Percentiles rank a stretch among this genome's conserved stretches.
These are phyloP conservation scores for Pichia sp. DNA, from an alignment of 1,139 yeast genomes.

Conservation along the genomic window DNA sequence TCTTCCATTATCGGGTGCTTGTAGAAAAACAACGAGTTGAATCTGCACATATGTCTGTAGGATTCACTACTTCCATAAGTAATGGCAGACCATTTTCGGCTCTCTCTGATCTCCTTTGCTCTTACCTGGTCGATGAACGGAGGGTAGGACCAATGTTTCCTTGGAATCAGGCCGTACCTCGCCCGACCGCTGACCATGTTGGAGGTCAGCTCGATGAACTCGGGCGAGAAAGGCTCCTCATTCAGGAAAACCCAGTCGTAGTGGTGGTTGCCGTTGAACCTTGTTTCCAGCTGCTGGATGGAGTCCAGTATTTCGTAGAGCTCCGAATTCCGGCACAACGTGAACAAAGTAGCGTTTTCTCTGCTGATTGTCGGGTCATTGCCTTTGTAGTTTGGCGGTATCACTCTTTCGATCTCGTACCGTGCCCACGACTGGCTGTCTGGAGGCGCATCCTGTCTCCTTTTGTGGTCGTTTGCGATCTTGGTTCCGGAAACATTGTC, in stretches of 20 bases:
- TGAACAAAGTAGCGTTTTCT: constrained; percentile 49
- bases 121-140: constrained; percentile 54
- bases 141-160: constrained; percentile 71
- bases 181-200: constrained; percentile 54
- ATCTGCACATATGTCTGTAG: constrained; percentile 62
- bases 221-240: constrained; percentile 47
- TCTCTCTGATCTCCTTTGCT: constrained; percentile 49
- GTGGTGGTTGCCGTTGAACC: constrained; percentile 48
- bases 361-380: constrained; percentile 5
- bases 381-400: constrained; percentile 1
- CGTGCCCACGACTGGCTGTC: constrained; percentile 16
- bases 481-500: constrained; percentile 23
- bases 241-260: constrained; percentile 62
- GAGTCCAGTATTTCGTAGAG: constrained; percentile 42
- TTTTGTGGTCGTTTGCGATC: constrained; percentile 22
- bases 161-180: constrained; percentile 59
- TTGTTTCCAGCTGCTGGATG: constrained; percentile 46
- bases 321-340: constrained; percentile 53
- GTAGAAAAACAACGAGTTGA: constrained; percentile 52
- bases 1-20: constrained; percentile 35
- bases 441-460: constrained; percentile 24
- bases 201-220: constrained; percentile 42
- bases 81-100: constrained; percentile 40
- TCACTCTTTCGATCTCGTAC: constrained; percentile 17
- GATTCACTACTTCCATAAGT: constrained; percentile 54